Percentiles rank a stretch among this genome's conserved stretches.
These are phyloP conservation scores for Pseudotulostoma volvatum DNA, from an alignment of 495 filamentous ascomycete species.

Conservation along the genomic window DNA sequence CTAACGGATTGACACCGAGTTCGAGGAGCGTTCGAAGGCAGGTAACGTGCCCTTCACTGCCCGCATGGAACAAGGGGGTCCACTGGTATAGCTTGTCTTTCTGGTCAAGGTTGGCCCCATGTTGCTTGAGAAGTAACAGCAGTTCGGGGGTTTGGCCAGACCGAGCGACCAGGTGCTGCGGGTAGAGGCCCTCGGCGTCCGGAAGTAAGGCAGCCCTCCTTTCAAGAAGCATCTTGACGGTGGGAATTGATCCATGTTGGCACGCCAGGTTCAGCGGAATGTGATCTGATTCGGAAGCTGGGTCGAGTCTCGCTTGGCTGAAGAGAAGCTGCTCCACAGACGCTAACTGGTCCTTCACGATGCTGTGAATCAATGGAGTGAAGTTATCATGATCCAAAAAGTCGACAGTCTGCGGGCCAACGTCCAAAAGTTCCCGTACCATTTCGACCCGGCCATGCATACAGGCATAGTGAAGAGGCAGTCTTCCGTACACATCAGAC, in stretches of 20 bases:
- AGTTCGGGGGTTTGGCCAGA: slow-evolving; percentile 68
- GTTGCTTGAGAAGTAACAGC: slow-evolving; percentile 60
- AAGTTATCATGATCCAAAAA: slow-evolving; percentile 91
- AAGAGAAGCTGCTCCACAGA: slow-evolving; percentile 63
- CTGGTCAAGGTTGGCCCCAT: slow-evolving; percentile 86
- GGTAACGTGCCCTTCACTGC: slow-evolving; percentile 85
- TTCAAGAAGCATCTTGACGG: slow-evolving; percentile 70
- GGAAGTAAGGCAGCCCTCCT: slow-evolving; percentile 61
- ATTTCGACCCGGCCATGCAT: slow-evolving; percentile 84
- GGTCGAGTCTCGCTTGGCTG: slow-evolving; percentile 62
- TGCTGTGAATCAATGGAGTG: slow-evolving; percentile 86
- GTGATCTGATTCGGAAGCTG: slow-evolving; percentile 69
- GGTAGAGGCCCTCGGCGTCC: slow-evolving; percentile 90
- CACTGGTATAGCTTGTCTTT: slow-evolving; percentile 90
- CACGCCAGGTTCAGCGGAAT: slow-evolving; percentile 89
- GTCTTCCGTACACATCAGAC: slow-evolving; percentile 82
- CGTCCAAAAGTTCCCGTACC: slow-evolving; percentile 52
- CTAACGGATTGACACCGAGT: slow-evolving; percentile 53
- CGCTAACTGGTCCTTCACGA: slow-evolving; percentile 63
- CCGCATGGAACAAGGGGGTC: slow-evolving; percentile 92
- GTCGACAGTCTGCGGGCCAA: slow-evolving; percentile 53
- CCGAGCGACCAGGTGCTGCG: slow-evolving; percentile 91
- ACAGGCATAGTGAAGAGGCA: slow-evolving; percentile 89
- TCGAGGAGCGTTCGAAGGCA: slow-evolving; percentile 68
- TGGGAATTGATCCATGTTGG: slow-evolving; percentile 70